Evolutionary conservation across 2,329 filamentous ascomycete genomes (phyloP).

Genomic region (Phoma sp.): DNA sequence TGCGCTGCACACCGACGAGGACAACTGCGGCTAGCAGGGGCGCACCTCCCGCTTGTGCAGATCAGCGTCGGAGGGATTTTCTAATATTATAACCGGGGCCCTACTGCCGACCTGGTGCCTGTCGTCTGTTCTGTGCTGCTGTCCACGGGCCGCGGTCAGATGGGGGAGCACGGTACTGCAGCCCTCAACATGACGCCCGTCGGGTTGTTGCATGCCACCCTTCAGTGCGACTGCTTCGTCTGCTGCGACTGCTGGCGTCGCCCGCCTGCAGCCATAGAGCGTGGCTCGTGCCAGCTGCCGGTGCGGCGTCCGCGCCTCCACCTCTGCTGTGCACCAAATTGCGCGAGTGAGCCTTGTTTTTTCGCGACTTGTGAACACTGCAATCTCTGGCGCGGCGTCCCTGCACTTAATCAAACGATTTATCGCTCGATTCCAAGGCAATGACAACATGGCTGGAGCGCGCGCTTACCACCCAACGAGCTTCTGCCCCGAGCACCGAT

Average conservation of each 20-base stretch:
- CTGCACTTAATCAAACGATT: constrained; percentile 18
- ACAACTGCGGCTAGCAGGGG: constrained; percentile 36
- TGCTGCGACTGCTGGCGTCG: neutral
- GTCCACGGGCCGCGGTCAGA: constrained; percentile 21
- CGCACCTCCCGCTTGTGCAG: constrained; percentile 32
- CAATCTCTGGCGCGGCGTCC: constrained; percentile 27
- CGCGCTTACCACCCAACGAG: constrained; percentile 16
- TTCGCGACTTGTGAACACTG: constrained; percentile 29
- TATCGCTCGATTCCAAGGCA: constrained; percentile 19
- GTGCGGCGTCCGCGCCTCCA: constrained; percentile 9
- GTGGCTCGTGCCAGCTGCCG: constrained; percentile 22
- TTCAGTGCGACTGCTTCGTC: constrained; percentile 2
- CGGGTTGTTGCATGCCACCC: constrained; percentile 1
- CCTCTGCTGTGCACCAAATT: constrained; percentile 19
- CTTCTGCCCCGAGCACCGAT: neutral
- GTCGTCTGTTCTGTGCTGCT: constrained; percentile 11
- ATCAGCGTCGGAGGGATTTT: constrained; percentile 32
- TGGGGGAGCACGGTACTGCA: constrained; percentile 14
- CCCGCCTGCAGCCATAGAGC: constrained; percentile 4
- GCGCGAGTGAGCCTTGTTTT: constrained; percentile 27
- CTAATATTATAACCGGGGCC: constrained; percentile 23
- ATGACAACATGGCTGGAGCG: constrained; percentile 13
- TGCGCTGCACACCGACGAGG: constrained; percentile 24
- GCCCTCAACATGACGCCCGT: constrained; percentile 21
- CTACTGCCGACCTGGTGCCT: constrained; percentile 10